Conservation (phyloP, 208 protist species). For the Balamuthia mandrillaris region DNA sequence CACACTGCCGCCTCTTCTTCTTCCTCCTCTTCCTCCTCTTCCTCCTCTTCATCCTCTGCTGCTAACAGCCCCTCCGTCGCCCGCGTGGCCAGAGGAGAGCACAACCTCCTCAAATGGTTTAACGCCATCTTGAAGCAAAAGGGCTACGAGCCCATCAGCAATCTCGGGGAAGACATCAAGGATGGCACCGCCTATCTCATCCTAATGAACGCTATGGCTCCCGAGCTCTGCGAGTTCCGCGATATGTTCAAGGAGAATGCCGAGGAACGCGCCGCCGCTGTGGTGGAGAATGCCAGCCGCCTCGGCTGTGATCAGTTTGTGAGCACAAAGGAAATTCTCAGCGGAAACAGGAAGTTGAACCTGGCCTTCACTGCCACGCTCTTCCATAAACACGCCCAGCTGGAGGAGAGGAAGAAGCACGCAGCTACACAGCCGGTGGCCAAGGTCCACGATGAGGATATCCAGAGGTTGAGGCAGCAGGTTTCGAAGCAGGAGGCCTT, state of each 20-base stretch:
- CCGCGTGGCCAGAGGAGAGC: no score
- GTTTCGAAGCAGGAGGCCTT: no score
- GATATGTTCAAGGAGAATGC: background rate
- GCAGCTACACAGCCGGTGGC: no score
- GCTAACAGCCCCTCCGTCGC: no score
- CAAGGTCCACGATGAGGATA: no score
- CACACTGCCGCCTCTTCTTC: background rate
- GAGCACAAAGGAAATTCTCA: background rate
- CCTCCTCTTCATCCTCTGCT: background rate
- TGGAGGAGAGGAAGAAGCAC: background rate
- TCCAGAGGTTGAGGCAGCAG: no score
- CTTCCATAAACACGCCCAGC: background rate
- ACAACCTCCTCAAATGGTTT: no score
- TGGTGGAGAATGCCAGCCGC: background rate
- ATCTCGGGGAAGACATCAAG: conserved; percentile 18
- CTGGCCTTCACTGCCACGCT: conserved; percentile 8
- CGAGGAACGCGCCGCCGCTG: background rate
- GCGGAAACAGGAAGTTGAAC: background rate
- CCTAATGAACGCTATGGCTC: background rate
- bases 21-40: background rate
- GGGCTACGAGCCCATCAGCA: background rate
- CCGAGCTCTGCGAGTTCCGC: background rate
- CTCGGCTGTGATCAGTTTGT: conserved; percentile 2
- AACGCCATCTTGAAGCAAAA: background rate
- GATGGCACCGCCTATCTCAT: background rate